phyloP scores from a whole-genome alignment of 2,329 filamentous ascomycete genomes.

The Plenodomus lindquistii region DNA sequence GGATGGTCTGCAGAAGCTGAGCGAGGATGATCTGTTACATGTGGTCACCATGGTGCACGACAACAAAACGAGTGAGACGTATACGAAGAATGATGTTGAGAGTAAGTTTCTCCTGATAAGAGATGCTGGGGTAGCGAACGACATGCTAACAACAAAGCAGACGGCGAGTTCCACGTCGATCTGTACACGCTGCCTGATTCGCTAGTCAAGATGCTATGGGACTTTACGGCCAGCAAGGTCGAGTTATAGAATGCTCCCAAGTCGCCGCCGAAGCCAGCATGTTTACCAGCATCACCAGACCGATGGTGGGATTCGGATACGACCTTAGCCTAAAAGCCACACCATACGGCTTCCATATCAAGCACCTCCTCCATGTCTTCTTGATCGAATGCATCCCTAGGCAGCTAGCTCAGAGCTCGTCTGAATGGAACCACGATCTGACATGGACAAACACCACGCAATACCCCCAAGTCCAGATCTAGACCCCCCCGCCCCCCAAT shows the following conservation, averaged over 20 bases:
- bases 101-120: conserved; percentile 61
- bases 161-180: conserved; percentile 97
- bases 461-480: too few relatives aligned
- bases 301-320: too few relatives aligned
- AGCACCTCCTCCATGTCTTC: too few relatives aligned
- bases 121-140: not conserved
- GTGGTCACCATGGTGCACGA: conserved; percentile 99
- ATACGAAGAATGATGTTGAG: conserved; percentile 96
- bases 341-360: too few relatives aligned
- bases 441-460: too few relatives aligned
- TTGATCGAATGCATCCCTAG: too few relatives aligned
- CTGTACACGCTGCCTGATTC: conserved; percentile 93
- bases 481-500: too few relatives aligned
- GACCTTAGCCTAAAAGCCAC: too few relatives aligned
- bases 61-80: conserved; percentile 90
- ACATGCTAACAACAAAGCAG: conserved; percentile 49
- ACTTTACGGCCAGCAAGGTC: conserved; percentile 62
- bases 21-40: conserved; percentile 89
- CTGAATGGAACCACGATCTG: too few relatives aligned
- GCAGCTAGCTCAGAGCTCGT: too few relatives aligned
- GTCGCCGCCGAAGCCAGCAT: too few relatives aligned
- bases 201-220: conserved; percentile 93
- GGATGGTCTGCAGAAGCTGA: conserved; percentile 83
- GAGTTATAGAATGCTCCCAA: conserved; percentile 28
- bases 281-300: too few relatives aligned